Conservation (phyloP, 2,329 filamentous ascomycete genomes). For the Pezicula rhizophila region DNA sequence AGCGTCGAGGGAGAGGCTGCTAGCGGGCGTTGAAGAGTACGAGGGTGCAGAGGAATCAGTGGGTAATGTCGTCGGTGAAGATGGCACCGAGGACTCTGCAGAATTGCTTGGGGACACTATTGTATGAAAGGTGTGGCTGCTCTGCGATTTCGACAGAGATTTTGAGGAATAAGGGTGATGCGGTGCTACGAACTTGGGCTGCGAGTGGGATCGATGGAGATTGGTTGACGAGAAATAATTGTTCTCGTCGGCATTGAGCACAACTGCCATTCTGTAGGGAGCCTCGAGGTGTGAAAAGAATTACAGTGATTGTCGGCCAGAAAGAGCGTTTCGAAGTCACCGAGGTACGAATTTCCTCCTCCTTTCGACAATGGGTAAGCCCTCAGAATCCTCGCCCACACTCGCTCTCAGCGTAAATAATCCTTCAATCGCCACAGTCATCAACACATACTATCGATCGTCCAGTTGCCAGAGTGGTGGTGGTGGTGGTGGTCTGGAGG, state of each 20-base stretch:
- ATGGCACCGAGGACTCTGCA: slow-evolving; percentile 45
- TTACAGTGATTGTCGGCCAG: too few species aligned
- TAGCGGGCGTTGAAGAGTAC: slow-evolving; percentile 56
- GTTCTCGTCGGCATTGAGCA: slow-evolving; percentile 44
- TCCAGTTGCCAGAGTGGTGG: too few species aligned
- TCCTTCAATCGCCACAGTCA: too few species aligned
- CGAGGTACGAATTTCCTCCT: too few species aligned
- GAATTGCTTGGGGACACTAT: slow-evolving; percentile 21
- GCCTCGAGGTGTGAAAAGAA: too few species aligned
- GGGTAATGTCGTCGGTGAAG: slow-evolving; percentile 47
- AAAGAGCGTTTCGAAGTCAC: too few species aligned
- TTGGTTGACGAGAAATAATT: slow-evolving; percentile 48
- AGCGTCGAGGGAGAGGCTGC: slow-evolving; percentile 68
- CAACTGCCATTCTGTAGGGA: slow-evolving; percentile 25
- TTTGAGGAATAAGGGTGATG: slow-evolving; percentile 38
- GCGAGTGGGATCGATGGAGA: slow-evolving; percentile 55
- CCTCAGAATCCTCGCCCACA: too few species aligned
- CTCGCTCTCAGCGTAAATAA: too few species aligned
- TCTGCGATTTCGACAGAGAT: slow-evolving; percentile 38
- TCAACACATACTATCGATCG: too few species aligned
- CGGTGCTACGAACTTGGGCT: slow-evolving; percentile 48
- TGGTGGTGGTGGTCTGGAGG: too few species aligned
- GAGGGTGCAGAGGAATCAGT: slow-evolving; percentile 49
- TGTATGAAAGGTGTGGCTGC: slow-evolving; percentile 19
- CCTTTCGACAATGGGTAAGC: too few species aligned